Conservation (phyloP, 306 rosid genomes). For the Begonia fuchsioides region DNA sequence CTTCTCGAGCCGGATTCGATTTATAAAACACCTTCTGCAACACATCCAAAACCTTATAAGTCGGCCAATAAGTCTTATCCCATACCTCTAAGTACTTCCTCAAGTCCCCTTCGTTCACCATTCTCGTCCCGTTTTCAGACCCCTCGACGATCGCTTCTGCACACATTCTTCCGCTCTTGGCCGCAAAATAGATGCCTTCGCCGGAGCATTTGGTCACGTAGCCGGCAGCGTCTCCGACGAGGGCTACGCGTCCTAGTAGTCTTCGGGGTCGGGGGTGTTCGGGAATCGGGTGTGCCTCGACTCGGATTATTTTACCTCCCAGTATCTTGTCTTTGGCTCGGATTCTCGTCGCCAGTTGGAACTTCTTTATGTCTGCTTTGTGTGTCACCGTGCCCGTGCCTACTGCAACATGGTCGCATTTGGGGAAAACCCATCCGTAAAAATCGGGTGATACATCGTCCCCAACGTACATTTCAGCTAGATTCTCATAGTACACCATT, state of each 20-base stretch:
- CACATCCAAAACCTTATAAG: conserved; percentile 89
- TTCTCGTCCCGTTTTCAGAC: conserved; percentile 76
- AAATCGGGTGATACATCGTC: conserved; percentile 98
- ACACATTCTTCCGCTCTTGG: conserved; percentile 96
- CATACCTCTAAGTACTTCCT: conserved; percentile 92
- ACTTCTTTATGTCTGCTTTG: conserved; percentile 96
- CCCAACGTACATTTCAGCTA: conserved; percentile 93
- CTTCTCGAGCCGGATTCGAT: conserved; percentile 94
- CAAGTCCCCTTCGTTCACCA: conserved; percentile 83
- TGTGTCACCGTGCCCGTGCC: conserved; percentile 97
- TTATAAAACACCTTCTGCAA: conserved; percentile 96
- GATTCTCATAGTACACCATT: conserved; percentile 81
- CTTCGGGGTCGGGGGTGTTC: conserved; percentile 94
- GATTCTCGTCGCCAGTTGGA: conserved; percentile 89
- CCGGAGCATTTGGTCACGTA: conserved; percentile 95
- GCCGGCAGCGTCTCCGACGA: conserved; percentile 94
- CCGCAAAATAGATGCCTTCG: conserved; percentile 95
- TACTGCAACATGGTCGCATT: conserved; percentile 94
- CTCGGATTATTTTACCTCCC: conserved; percentile 83
- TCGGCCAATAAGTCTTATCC: conserved; percentile 98
- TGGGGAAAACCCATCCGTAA: conserved; percentile 96
- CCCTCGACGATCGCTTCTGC: conserved; percentile 93
- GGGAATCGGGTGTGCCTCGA: conserved; percentile 94
- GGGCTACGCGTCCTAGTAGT: conserved; percentile 52
- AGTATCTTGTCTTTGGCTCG: conserved; percentile 86